Evolutionary conservation across 805 yeast species (phyloP), one percentile per base, ranked within the genome.

Genomic region (Schwanniomyces occidentalis): DNA sequence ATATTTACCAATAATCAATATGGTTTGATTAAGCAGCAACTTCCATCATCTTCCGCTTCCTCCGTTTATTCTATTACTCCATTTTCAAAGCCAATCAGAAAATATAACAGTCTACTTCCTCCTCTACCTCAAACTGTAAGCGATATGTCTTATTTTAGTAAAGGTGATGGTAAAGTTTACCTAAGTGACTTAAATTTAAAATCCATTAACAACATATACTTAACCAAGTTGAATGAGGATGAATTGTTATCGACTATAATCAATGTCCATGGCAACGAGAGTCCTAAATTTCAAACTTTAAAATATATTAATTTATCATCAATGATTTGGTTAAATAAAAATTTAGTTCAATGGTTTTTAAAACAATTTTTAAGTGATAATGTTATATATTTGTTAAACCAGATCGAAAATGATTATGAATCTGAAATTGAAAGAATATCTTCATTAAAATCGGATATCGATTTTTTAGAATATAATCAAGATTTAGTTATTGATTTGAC

Each of bases 301-400:
- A 56, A 38, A 41, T 63, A 54, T 31, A 56, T 71, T 44, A 65
- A 67, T 38, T 54, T 73, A 46, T 58, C 64, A 16, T 71, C 71
- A 6, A 68, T 68, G 56, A 67, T 71, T 35, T 77, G 76, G 80
- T 52, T 70, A 24, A 69, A 58, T 48, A 71, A 61, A 46, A 65
- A 45, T 35, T 34, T 61, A 34, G 54, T 67, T 45, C 51, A 56
- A 51, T 37, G 55, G 34, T 67, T 57, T 31, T 56, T 77, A 48
- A 40, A 55, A 8, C 52, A 55, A 18, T 57, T 63, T 37, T 40
- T 56, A 6, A 47, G 51, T 0, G 40, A 6, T 9, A 15, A 21
- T n/a, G 21, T 30, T 14, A 20, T 12, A 16, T 12, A 15, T 4
- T 22, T 30, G 12, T 30, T 23, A 8, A 10, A 14, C 17, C 16